phyloP scores from a whole-genome alignment of 768 basidiomycete genomes.

The Leccinum truebloodii region DNA sequence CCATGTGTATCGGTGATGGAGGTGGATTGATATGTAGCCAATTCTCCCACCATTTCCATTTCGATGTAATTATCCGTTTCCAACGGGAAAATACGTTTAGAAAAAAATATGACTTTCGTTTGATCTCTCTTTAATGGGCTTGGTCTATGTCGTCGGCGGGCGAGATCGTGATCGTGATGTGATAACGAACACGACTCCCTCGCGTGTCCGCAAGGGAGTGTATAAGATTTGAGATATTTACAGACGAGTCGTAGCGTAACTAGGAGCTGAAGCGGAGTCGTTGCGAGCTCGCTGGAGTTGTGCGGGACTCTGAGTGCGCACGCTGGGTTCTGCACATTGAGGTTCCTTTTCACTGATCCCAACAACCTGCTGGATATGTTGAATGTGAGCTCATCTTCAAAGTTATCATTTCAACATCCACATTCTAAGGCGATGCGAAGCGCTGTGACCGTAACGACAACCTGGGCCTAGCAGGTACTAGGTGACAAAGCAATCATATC shows the following conservation, averaged over 20 bases:
- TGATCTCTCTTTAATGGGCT: background rate
- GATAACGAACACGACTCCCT: no score
- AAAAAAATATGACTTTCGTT: conserved; percentile 3
- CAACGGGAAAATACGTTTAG: conserved; percentile 5
- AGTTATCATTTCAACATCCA: background rate
- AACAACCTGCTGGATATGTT: background rate
- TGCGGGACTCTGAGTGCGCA: no score
- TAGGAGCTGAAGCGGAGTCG: no score
- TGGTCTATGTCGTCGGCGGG: no score
- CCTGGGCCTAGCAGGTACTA: background rate
- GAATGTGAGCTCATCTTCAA: background rate
- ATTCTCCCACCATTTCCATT: conserved; percentile 11
- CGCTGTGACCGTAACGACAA: background rate
- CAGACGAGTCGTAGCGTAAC: no score
- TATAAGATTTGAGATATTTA: no score
- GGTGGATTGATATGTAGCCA: conserved; percentile 10
- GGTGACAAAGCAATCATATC: background rate
- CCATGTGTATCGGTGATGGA: conserved; percentile 79
- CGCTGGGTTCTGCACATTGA: background rate
- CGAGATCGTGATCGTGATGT: no score
- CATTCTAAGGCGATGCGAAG: background rate
- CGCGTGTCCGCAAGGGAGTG: no score
- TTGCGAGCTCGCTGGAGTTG: no score
- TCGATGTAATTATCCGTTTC: conserved; percentile 29
- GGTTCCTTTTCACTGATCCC: background rate